Evolutionary conservation across 2,329 filamentous ascomycete species (phyloP), one percentile per base, ranked within the genome.

Genomic region (Cyclaneusma minus): DNA sequence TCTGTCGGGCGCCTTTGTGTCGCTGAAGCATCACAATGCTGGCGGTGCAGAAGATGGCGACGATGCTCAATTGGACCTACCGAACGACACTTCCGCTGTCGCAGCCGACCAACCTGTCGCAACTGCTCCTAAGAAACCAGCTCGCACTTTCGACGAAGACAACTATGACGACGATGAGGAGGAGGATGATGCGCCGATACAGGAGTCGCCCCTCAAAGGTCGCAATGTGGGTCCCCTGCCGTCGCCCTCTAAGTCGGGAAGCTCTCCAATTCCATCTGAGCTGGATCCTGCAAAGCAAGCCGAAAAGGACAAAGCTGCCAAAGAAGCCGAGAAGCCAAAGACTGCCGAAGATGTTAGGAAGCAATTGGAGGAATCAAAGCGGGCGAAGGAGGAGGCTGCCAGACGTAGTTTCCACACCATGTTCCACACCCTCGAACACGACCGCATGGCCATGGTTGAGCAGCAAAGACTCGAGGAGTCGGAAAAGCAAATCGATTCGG

Each of bases 401-500:
- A 84, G 84, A 54, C 70, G 73, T 42, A 89, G 79, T 53, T 95
- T 94, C 51, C 78, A 93, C 47, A 91, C 83, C 7, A 66, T 93
- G 37, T 92, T 95, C 52, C 87, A 93, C 51, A 94, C 89, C 2
- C 63, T 95, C 16, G 89, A 98, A 52, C 89, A 87, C 48, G 89
- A 98, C 48, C 71, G 82, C 29, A 83, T 87, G 42, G 89, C 89
- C 25, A 95, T 98, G 89, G 56, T 95, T 30, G 89, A 98, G 51
- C 89, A 98, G 52, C 84, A 95, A 51, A 83, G 87, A 50, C 65
- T 98, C 14, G 89, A 98, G 46, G 89, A 95, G 50, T 84, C 91
- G 2, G 89, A 98, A 50, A 79, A 91, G 48, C 84, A 92, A 49
- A 77, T 95, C 7, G 87, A 95, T 50, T 85, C 85, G 9, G 89